Percentiles rank a stretch among this genome's conserved stretches.
Conservation (phyloP, 2,329 filamentous ascomycete genomes). For the Colletotrichum spinosum region DNA sequence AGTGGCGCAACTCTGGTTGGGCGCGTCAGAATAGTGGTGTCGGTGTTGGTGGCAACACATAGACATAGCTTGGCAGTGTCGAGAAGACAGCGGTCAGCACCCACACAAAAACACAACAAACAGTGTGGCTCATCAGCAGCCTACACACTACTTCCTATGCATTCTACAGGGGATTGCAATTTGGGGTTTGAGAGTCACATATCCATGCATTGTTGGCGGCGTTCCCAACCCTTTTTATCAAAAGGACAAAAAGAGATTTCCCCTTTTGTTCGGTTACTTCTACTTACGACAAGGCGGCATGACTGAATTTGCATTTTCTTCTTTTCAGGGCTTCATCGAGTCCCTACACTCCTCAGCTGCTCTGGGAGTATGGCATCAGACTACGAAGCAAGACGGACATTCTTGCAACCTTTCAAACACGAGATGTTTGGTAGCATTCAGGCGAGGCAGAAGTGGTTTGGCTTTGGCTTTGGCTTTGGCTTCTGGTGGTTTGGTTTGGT, state of each 20-base stretch:
- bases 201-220: slow-evolving; percentile 52
- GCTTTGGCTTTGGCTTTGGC: slow-evolving; percentile 23
- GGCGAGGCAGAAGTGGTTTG: slow-evolving; percentile 28
- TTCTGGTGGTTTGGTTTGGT: slow-evolving; percentile 21
- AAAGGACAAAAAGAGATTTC: slow-evolving; percentile 33
- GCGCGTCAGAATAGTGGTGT: slow-evolving; percentile 62
- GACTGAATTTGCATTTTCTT: slow-evolving; percentile 37
- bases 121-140: slow-evolving; percentile 1
- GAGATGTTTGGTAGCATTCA: slow-evolving; percentile 5
- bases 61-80: slow-evolving; percentile 35
- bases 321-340: slow-evolving; percentile 32
- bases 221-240: slow-evolving; percentile 42
- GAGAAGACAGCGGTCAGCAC: slow-evolving; percentile 4
- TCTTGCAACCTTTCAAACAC: slow-evolving; percentile 32
- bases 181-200: slow-evolving; percentile 37
- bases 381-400: slow-evolving; percentile 10
- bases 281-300: slow-evolving; percentile 36
- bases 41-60: slow-evolving; percentile 60
- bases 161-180: slow-evolving; percentile 32
- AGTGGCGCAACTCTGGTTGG: slow-evolving; percentile 70
- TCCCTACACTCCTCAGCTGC: slow-evolving; percentile 38
- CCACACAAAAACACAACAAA: slow-evolving; percentile 10
- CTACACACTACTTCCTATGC: slow-evolving; percentile 30
- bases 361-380: slow-evolving; percentile 30
- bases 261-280: slow-evolving; percentile 38